Conservation (phyloP, 768 basidiomycete genomes). For the Boletus huronensis region DNA sequence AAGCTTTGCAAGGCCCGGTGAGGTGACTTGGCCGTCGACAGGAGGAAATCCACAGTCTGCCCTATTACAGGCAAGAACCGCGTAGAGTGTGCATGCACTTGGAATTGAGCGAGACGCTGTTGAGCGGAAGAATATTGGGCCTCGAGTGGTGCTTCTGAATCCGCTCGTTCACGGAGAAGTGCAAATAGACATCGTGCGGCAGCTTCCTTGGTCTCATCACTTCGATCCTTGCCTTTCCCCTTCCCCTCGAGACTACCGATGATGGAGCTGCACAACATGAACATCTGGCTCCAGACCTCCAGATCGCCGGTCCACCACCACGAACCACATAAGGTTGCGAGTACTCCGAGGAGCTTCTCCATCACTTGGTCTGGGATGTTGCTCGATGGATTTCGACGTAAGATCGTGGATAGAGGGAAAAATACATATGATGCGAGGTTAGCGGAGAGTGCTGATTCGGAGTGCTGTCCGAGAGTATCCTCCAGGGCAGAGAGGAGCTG, state of each 20-base stretch:
- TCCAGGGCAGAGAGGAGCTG: slow-evolving; percentile 55
- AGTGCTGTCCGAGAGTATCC: slow-evolving; percentile 42
- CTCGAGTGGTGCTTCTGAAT: slow-evolving; percentile 39
- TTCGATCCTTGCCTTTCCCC: slow-evolving; percentile 62
- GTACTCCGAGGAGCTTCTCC: slow-evolving; percentile 62
- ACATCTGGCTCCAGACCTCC: slow-evolving; percentile 79
- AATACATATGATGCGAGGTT: slow-evolving; percentile 80
- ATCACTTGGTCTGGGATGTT: slow-evolving; percentile 77
- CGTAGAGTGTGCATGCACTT: slow-evolving; percentile 37
- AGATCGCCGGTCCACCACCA: slow-evolving; percentile 86
- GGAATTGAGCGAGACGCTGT: slow-evolving; percentile 39
- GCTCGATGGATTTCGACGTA: slow-evolving; percentile 68
- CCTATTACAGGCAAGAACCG: slow-evolving; percentile 77
- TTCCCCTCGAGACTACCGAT: slow-evolving; percentile 63
- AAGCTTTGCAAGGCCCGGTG: slow-evolving; percentile 58
- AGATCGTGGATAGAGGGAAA: slow-evolving; percentile 81
- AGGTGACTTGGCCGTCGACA: slow-evolving; percentile 53
- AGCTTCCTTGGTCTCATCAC: slow-evolving; percentile 81
- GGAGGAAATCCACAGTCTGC: slow-evolving; percentile 74
- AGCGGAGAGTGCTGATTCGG: slow-evolving; percentile 43
- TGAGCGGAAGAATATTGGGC: slow-evolving; percentile 9
- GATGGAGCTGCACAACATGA: slow-evolving; percentile 68
- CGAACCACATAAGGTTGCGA: slow-evolving; percentile 57
- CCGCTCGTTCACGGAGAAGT: slow-evolving; percentile 53
- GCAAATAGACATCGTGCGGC: slow-evolving; percentile 63